These are phyloP conservation scores for Beauveria rudraprayagi DNA, from an alignment of 2,329 filamentous ascomycete species.

Conservation along the genomic window DNA sequence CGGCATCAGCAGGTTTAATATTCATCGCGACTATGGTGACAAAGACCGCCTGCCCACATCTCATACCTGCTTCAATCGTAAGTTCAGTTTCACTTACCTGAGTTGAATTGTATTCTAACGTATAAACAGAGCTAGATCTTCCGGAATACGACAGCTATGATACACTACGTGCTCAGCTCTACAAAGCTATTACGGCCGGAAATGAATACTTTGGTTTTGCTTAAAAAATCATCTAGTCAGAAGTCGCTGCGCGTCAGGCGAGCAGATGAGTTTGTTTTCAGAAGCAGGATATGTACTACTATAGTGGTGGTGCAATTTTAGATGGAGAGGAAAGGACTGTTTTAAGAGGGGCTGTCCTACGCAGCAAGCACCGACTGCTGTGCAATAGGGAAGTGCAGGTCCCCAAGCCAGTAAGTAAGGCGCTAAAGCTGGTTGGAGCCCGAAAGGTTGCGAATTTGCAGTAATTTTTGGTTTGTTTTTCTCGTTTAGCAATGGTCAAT, in stretches of 20 bases:
- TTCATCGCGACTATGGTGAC: slow-evolving; percentile 94
- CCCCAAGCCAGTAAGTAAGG: background rate
- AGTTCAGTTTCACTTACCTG: slow-evolving; percentile 35
- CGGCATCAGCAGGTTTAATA: slow-evolving; percentile 95
- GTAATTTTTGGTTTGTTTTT: slow-evolving; percentile 24
- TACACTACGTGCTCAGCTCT: slow-evolving; percentile 72
- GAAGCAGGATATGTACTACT: background rate
- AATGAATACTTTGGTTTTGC: slow-evolving; percentile 98
- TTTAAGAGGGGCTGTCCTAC: background rate
- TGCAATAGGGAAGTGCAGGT: slow-evolving; percentile 48
- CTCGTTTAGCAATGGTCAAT: slow-evolving; percentile 11
- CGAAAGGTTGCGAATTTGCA: background rate
- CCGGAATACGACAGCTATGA: slow-evolving; percentile 98
- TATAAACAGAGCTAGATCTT: slow-evolving; percentile 75
- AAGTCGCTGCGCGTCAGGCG: background rate
- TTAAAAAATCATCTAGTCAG: background rate
- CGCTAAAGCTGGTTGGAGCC: background rate
- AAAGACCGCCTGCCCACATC: slow-evolving; percentile 93
- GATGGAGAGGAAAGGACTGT: background rate
- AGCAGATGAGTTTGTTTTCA: background rate
- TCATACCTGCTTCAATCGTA: slow-evolving; percentile 99
- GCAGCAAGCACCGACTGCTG: background rate
- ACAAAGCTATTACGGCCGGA: slow-evolving; percentile 95
- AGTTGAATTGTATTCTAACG: slow-evolving; percentile 24
- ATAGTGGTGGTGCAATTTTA: background rate